Conservation (phyloP, 163 green algal genomes). For the Prototheca stagnorum region DNA sequence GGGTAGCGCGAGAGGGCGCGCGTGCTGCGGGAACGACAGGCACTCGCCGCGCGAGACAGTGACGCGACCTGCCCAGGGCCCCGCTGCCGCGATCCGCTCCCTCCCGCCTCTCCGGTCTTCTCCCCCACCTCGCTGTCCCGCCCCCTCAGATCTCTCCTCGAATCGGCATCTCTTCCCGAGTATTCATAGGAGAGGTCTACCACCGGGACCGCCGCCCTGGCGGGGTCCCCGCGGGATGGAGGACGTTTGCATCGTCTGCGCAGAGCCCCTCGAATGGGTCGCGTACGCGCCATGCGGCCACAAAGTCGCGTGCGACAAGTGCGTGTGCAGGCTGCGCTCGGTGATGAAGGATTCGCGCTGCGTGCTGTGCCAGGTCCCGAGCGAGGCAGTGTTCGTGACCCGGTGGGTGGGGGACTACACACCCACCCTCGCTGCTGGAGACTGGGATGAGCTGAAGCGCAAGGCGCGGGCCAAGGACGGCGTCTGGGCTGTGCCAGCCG, state of each 20-base stretch:
- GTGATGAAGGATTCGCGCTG: conserved; percentile 72
- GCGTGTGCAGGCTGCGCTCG: conserved; percentile 62
- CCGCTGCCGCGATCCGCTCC: no score
- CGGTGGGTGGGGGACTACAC: conserved; percentile 71
- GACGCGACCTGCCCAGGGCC: no score
- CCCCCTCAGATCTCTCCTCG: no score
- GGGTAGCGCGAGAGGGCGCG: no score
- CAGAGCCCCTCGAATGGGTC: conserved; percentile 64
- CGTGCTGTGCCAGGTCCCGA: conserved; percentile 66
- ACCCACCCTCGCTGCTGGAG: conserved; percentile 21
- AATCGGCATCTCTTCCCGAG: no score
- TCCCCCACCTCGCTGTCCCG: no score
- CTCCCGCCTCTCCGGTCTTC: no score
- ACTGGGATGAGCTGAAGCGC: conserved; percentile 51
- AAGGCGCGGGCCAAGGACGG: conserved; percentile 9
- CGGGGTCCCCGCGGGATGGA: no score
- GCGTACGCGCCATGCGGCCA: conserved; percentile 70
- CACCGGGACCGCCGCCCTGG: no score
- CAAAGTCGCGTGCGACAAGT: conserved; percentile 78
- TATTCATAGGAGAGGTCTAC: no score
- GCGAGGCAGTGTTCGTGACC: conserved; percentile 54
- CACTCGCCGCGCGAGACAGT: no score
- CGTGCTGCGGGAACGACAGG: no score
- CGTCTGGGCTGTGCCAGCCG: conserved; percentile 13
- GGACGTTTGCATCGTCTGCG: conserved; percentile 68